Evolutionary conservation across 495 filamentous ascomycete species (phyloP).

Genomic region (Jackrogersella minutella): DNA sequence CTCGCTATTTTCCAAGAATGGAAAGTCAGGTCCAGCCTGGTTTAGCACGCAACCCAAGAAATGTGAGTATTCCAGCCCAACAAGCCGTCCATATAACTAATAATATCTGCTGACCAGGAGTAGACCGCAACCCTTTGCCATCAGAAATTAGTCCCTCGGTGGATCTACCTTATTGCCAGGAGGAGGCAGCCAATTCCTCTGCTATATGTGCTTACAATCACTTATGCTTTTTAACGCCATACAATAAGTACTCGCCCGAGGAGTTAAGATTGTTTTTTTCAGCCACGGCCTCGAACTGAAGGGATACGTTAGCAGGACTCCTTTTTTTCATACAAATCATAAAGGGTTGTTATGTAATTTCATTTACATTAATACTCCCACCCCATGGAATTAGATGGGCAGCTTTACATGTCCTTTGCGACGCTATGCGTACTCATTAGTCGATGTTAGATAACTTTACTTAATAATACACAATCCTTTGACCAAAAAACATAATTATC

Average conservation of each 20-base stretch:
- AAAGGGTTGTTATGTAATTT: too few relatives aligned
- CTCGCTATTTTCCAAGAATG: too few relatives aligned
- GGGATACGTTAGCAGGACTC: too few relatives aligned
- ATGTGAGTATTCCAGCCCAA: not conserved
- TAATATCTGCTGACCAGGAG: not conserved
- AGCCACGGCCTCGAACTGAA: not conserved
- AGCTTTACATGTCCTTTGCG: too few relatives aligned
- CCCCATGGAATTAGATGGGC: too few relatives aligned
- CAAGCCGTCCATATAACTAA: not conserved
- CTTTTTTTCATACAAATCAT: too few relatives aligned
- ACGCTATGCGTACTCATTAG: too few relatives aligned
- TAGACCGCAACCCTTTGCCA: not conserved
- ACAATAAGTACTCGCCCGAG: conserved; percentile 1
- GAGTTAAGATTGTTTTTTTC: not conserved
- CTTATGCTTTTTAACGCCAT: not conserved
- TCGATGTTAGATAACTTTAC: too few relatives aligned
- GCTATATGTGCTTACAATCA: not conserved
- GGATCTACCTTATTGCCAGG: not conserved
- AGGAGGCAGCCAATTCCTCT: not conserved
- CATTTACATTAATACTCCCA: too few relatives aligned
- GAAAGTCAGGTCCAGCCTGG: too few relatives aligned
- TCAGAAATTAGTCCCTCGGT: not conserved
- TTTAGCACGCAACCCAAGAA: not conserved
- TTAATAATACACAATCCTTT: too few relatives aligned
- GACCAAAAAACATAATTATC: too few relatives aligned